Evolutionary conservation across 2,329 filamentous ascomycete species (phyloP), one percentile per base, ranked within the genome.

Genomic region (Aspergillus sclerotialis): DNA sequence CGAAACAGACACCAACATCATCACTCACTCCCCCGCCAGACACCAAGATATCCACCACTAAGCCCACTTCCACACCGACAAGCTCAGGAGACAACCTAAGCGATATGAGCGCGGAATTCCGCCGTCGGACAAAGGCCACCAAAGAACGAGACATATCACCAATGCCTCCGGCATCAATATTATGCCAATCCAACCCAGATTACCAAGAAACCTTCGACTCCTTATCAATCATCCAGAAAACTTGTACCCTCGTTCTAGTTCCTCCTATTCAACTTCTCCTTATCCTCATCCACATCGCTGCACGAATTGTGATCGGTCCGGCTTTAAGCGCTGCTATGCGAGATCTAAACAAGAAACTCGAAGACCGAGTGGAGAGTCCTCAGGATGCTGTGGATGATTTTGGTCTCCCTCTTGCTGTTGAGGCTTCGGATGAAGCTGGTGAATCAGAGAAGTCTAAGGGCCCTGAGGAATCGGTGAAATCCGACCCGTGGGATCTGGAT

Each of bases 211-310:
- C 70, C 33, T 65, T 71, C 28, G 64, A 82, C 18, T 75, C 78
- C 1, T 66, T 76, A 32, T 73, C 78, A 3, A 74, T 94, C 18
- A 73, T 94, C 16, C 76, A 81, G 36, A 89, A 85, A 61, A 88
- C 87, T 0, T 80, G 76, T 43, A 79, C 84, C 33, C 72, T 92
- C 18, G 72, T 94, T 4, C 65, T 94, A 10, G 79, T 84, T 0
- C 87, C 87, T n/a, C 87, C 89, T 0, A 76, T 81, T 21, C 78
- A 89, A 48, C 72, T 94, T 2, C 75, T 94, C 23, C 71, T 77
- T 16, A 68, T 94, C 26, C 88, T 94, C 71, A 72, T 94, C 4
- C 78, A 79, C 36, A 85, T 94, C 37, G 85, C 88, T 1, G 80
- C 84, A 0, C 79, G 76, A 42, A 86, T 94, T 42, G 74, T 80